Conservation (phyloP, 2,329 filamentous ascomycete species). For the Cercospora sojina region DNA sequence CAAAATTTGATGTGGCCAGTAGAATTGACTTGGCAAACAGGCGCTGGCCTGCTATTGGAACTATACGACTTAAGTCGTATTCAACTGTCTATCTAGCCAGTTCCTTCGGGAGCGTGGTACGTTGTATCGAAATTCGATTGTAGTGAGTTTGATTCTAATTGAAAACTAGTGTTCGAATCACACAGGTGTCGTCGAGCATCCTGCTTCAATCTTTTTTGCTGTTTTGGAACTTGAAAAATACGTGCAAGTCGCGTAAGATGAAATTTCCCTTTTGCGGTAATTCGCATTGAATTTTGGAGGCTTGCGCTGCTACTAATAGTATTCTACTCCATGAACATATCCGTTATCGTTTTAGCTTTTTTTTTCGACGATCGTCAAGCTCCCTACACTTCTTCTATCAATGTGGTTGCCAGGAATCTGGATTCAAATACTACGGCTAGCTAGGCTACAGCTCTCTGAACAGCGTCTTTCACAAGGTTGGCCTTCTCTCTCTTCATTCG, state of each 20-base stretch:
- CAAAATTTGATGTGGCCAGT: background rate
- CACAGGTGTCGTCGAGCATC: background rate
- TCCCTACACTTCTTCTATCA: background rate
- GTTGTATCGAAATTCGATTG: background rate
- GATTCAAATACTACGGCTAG: background rate
- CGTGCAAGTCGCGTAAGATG: background rate
- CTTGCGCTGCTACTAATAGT: no score
- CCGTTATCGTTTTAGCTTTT: background rate
- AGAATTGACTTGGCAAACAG: background rate
- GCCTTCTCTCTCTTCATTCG: no score
- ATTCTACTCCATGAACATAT: background rate
- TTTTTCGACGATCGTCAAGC: background rate
- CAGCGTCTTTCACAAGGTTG: no score
- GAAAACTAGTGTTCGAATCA: background rate
- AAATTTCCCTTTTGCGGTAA: background rate
- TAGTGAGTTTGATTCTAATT: background rate
- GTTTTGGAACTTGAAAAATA: background rate
- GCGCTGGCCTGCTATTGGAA: constrained; percentile 3
- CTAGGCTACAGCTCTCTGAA: background rate
- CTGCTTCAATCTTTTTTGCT: no score
- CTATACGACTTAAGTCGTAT: background rate
- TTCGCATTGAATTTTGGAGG: no score
- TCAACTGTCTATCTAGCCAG: background rate
- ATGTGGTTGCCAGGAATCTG: background rate
- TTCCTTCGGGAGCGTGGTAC: background rate